Evolutionary conservation across 1,284 basidiomycete species (phyloP).

Genomic region (Vanrija sp.): DNA sequence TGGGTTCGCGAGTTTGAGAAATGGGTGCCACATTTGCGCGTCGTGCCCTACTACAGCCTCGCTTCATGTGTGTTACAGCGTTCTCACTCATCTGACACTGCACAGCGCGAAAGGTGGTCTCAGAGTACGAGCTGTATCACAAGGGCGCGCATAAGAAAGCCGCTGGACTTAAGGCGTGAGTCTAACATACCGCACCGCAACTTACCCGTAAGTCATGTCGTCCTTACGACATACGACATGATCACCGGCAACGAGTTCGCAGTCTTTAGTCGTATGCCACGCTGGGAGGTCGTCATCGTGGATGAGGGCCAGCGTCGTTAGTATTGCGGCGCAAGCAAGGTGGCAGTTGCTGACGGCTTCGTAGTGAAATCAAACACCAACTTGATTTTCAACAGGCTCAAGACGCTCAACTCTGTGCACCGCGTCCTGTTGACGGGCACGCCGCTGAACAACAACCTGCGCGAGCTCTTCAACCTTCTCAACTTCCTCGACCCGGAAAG

Average conservation of each 20-base stretch:
- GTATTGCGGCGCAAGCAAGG: conserved; percentile 8
- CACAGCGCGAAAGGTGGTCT: conserved; percentile 73
- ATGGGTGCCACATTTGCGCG: conserved; percentile 67
- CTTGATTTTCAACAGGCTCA: conserved; percentile 76
- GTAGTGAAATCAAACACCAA: conserved; percentile 72
- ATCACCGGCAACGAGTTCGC: conserved; percentile 67
- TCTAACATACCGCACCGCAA: conserved; percentile 2
- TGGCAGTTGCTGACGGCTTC: conserved; percentile 2
- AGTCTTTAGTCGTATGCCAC: conserved; percentile 72
- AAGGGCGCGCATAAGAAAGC: conserved; percentile 37
- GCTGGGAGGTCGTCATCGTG: conserved; percentile 88
- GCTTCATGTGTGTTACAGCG: conserved; percentile 42
- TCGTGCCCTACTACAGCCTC: conserved; percentile 55
- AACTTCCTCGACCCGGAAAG: conserved; percentile 78
- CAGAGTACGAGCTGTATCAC: conserved; percentile 76
- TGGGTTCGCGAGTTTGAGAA: conserved; percentile 75
- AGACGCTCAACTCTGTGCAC: conserved; percentile 72
- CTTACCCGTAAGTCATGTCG: conserved; percentile 57
- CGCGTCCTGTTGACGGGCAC: conserved; percentile 93
- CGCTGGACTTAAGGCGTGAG: conserved; percentile 46
- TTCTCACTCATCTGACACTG: background rate
- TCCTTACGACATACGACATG: conserved; percentile 85
- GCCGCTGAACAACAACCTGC: conserved; percentile 92
- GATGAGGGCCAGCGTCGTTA: conserved; percentile 78
- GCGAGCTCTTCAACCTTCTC: conserved; percentile 91